A percentile compares a stretch with the other conserved stretches of the same genome.
Evolutionary conservation across 2,329 filamentous ascomycete species (phyloP).

Genomic region (Tolypocladium cylindrosporum): DNA sequence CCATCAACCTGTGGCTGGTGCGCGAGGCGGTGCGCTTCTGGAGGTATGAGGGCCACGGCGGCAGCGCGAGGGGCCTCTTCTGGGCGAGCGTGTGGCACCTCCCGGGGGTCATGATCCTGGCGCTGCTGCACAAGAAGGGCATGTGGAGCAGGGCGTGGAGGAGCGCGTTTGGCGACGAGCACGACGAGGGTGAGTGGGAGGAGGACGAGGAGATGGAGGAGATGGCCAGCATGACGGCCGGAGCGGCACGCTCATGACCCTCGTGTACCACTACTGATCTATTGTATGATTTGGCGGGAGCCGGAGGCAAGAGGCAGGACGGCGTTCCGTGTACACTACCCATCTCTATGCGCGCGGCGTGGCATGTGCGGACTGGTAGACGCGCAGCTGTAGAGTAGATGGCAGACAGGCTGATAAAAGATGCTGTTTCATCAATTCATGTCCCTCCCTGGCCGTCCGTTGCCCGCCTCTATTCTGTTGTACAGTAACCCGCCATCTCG

Average conservation of each 20-base stretch:
- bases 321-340: background rate
- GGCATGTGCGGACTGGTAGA: background rate
- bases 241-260: background rate
- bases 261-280: background rate
- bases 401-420: background rate
- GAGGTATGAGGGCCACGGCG: slow-evolving; percentile 64
- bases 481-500: background rate
- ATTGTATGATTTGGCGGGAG: background rate
- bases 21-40: slow-evolving; percentile 76
- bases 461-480: background rate
- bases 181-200: slow-evolving; percentile 46
- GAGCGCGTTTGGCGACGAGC: slow-evolving; percentile 49
- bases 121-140: slow-evolving; percentile 87
- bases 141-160: slow-evolving; percentile 78
- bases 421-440: background rate
- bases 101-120: slow-evolving; percentile 79
- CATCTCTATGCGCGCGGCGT: background rate
- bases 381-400: background rate
- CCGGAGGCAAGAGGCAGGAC: background rate
- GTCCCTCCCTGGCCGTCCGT: background rate
- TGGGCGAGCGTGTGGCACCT: slow-evolving; percentile 98
- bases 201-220: slow-evolving; percentile 42
- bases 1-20: slow-evolving; percentile 79
- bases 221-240: slow-evolving; percentile 25
- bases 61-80: slow-evolving; percentile 75